Evolutionary conservation across 2,329 filamentous ascomycete genomes (phyloP), one percentile per base, ranked within the genome.

Genomic region (Paramyrothecium roridum): DNA sequence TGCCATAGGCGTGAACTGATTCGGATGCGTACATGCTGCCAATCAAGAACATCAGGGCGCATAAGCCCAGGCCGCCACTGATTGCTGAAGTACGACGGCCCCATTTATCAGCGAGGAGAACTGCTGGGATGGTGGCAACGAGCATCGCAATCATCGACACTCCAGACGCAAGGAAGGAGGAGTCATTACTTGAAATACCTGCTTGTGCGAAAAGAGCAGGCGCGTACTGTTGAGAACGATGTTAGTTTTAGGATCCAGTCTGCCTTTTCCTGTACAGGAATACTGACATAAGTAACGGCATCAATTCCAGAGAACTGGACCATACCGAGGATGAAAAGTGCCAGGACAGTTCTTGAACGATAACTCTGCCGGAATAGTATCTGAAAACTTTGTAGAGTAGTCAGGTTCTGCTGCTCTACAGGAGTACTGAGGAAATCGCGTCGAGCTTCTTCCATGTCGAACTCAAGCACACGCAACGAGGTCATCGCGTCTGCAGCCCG

Each of bases 241-340:
- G 13, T n/a, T 10, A 43, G 19, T 12, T 8, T 12, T 37, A 17
- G 10, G 26, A 4, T 10, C 10, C 4, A 4, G 10, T 10, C 26
- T 10, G 26, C 26, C 4, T 6, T 6, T 30, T 30, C 10, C 10
- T 10, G 26, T 4, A 6, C 26, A 30, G 26, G 6, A 10, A 3
- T 20, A 71, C 76, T 65, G 63, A 83, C 81, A 56, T 85, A 87
- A 22, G 85, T 73, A 6, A 87, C 77, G 1, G 81, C 84, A 59
- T 88, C 85, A 51, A 87, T 87, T 0, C 85, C 84, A 26, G 75
- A 81, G 0, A 87, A 69, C 60, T 88, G 85, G 33, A 83, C 76
- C 75, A 85, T 83, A 2, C 74, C 78, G 65, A 87, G 77, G 52
- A 85, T 66, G 57, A 86, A 86, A 0, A 83, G 71, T 1, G 77